Conservation (phyloP, 1,139 yeast species). For the Suzukiozyma palmioleophila region DNA sequence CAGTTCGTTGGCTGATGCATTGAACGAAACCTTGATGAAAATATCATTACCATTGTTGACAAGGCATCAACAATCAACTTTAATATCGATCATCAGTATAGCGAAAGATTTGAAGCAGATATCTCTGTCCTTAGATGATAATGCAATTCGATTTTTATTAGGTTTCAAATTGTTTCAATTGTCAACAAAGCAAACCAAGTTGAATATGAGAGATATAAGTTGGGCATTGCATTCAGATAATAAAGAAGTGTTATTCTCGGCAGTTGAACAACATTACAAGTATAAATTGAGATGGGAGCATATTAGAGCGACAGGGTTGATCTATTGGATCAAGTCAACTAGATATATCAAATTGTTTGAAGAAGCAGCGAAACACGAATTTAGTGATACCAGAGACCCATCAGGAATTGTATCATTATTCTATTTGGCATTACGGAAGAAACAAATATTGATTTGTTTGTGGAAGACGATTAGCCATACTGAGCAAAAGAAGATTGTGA, state of each 20-base stretch:
- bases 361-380: constrained; percentile 64
- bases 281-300: constrained; percentile 54
- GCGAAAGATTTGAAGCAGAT: constrained; percentile 49
- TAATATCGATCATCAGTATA: constrained; percentile 65
- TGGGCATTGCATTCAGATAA: constrained; percentile 89
- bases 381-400: constrained; percentile 65
- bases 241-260: constrained; percentile 58
- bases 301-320: constrained; percentile 58
- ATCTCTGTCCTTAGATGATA: constrained; percentile 55
- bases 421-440: constrained; percentile 74
- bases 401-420: constrained; percentile 64
- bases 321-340: constrained; percentile 66
- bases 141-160: constrained; percentile 67
- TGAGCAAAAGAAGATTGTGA: constrained; percentile 79
- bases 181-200: constrained; percentile 34
- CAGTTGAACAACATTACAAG: constrained; percentile 47
- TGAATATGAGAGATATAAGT: constrained; percentile 75
- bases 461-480: constrained; percentile 81
- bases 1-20: constrained; percentile 40
- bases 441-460: constrained; percentile 69
- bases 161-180: constrained; percentile 68
- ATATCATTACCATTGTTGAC: constrained; percentile 75
- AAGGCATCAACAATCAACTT: constrained; percentile 86
- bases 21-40: constrained; percentile 59
- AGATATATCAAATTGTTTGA: constrained; percentile 55